phyloP scores from a whole-genome alignment of 2,329 filamentous ascomycete genomes.

The Penicillium verrucosum region DNA sequence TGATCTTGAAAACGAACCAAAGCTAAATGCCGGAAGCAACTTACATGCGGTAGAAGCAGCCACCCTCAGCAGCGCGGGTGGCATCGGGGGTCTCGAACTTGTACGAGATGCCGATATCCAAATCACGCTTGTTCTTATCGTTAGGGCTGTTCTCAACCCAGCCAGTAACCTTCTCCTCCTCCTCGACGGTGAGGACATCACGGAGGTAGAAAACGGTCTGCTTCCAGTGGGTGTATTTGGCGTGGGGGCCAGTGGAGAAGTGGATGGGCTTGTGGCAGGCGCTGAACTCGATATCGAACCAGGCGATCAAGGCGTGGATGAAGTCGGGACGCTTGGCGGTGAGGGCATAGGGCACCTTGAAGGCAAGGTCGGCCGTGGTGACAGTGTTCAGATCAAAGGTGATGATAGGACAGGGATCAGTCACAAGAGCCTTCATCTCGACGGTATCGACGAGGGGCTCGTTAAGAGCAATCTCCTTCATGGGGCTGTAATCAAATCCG shows the following conservation, averaged over 20 bases:
- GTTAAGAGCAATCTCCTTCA: constrained; percentile 88
- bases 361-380: constrained; percentile 76
- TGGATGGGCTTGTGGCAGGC: constrained; percentile 97
- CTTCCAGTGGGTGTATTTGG: constrained; percentile 99
- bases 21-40: constrained; percentile 10
- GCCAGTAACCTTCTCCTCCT: constrained; percentile 75
- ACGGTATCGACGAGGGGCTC: constrained; percentile 98
- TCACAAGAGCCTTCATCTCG: constrained; percentile 94
- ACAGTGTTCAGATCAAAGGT: constrained; percentile 93
- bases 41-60: constrained; percentile 73
- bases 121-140: constrained; percentile 86
- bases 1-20: background rate
- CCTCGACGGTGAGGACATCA: constrained; percentile 86
- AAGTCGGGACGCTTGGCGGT: constrained; percentile 83
- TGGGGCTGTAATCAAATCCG: constrained; percentile 91
- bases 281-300: constrained; percentile 99
- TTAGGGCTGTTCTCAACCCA: constrained; percentile 81
- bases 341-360: constrained; percentile 74
- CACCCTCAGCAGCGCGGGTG: constrained; percentile 65
- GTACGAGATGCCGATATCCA: constrained; percentile 88
- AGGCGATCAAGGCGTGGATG: constrained; percentile 91
- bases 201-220: constrained; percentile 98
- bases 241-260: constrained; percentile 96
- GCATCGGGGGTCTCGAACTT: constrained; percentile 72
- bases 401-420: constrained; percentile 79